These are phyloP conservation scores for Cardiospermum halicacabum DNA, from an alignment of 345 rosid species.

Conservation along the genomic window DNA sequence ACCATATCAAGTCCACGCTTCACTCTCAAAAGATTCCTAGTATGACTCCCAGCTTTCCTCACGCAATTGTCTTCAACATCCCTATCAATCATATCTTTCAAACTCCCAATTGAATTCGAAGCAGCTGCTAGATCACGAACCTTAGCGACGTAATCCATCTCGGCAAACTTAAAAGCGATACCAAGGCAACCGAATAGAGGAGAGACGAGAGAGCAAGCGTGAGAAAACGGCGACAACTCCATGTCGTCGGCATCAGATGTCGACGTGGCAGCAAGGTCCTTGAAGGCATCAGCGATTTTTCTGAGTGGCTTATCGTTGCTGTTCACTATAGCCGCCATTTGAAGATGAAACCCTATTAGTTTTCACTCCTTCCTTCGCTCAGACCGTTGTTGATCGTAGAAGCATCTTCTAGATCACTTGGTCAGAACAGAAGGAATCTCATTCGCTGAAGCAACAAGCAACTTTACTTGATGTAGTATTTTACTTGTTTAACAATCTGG, in stretches of 20 bases:
- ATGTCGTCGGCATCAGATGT: constrained; percentile 41
- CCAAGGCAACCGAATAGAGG: constrained; percentile 93
- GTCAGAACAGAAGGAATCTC: too few relatives aligned
- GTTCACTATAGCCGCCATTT: constrained; percentile 39
- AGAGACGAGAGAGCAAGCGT: constrained; percentile 83
- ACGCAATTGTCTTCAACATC: constrained; percentile 55
- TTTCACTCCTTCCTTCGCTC: neutral
- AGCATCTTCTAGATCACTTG: too few relatives aligned
- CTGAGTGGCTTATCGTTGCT: constrained; percentile 45
- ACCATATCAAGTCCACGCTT: constrained; percentile 99
- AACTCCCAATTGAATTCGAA: constrained; percentile 54
- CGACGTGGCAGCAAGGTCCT: constrained; percentile 41
- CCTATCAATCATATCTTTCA: constrained; percentile 50
- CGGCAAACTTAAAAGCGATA: constrained; percentile 94
- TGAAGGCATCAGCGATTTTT: constrained; percentile 63
- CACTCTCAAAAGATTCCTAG: constrained; percentile 83
- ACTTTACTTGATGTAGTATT: too few relatives aligned
- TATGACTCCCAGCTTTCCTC: constrained; percentile 75
- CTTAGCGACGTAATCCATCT: constrained; percentile 95
- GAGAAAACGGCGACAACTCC: constrained; percentile 68
- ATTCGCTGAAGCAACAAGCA: too few relatives aligned
- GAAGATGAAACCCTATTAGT: too few relatives aligned
- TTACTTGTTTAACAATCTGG: too few relatives aligned
- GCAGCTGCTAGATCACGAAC: constrained; percentile 73
- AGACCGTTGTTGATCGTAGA: neutral